Percentiles rank a stretch among this genome's conserved stretches.
Evolutionary conservation across 1,284 basidiomycete species (phyloP).

Genomic region (Fistulina hepatica): DNA sequence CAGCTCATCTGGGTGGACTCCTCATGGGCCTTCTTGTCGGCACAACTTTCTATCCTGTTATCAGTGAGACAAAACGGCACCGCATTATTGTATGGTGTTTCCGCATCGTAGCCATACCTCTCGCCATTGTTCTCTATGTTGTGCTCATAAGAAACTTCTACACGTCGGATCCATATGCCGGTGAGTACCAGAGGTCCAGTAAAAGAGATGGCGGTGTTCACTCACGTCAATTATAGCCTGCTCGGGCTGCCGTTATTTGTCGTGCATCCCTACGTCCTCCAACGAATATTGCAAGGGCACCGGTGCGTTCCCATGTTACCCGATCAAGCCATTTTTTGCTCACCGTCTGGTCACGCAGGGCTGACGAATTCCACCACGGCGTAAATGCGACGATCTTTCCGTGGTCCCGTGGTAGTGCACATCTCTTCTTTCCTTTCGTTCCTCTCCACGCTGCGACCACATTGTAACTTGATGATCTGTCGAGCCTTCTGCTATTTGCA

Average conservation of each 20-base stretch:
- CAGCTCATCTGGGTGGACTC: slow-evolving; percentile 71
- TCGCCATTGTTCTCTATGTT: slow-evolving; percentile 74
- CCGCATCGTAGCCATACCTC: slow-evolving; percentile 61
- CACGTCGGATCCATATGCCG: slow-evolving; percentile 69
- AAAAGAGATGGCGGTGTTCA: too few relatives aligned
- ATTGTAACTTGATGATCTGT: too few relatives aligned
- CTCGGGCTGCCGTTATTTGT: slow-evolving; percentile 81
- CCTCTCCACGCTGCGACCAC: too few relatives aligned
- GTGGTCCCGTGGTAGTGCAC: too few relatives aligned
- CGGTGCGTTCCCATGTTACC: slow-evolving; percentile 24
- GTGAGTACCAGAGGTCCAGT: slow-evolving; percentile 30
- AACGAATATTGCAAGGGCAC: slow-evolving; percentile 74
- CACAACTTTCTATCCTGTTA: slow-evolving; percentile 82
- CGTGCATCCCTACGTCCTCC: slow-evolving; percentile 69
- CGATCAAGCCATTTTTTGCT: slow-evolving; percentile 2
- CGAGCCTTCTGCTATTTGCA: too few relatives aligned
- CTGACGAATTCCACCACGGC: too few relatives aligned
- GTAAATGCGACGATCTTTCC: too few relatives aligned
- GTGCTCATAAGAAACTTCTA: slow-evolving; percentile 85
- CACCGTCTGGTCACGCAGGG: too few relatives aligned
- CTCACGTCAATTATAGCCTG: slow-evolving; percentile 43
- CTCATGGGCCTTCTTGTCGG: slow-evolving; percentile 78
- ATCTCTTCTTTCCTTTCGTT: too few relatives aligned
- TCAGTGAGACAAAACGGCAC: slow-evolving; percentile 67
- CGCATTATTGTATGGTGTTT: slow-evolving; percentile 64